phyloP scores from a whole-genome alignment of 1,284 basidiomycete genomes.

The Malassezia equina region DNA sequence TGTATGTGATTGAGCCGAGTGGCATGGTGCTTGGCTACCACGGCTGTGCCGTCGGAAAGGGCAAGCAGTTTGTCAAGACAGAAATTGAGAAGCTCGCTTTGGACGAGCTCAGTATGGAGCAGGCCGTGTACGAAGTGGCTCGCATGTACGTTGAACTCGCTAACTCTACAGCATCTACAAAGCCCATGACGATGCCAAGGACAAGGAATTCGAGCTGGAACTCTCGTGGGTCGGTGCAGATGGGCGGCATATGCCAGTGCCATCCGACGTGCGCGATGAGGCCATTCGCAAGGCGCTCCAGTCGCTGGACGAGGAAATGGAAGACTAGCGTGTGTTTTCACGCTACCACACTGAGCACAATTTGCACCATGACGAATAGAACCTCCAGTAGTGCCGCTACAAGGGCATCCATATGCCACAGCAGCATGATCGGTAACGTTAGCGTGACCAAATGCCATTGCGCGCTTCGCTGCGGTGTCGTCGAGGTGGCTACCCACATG shows the following conservation, averaged over 20 bases:
- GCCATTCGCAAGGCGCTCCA: slow-evolving; percentile 83
- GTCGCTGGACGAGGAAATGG: slow-evolving; percentile 72
- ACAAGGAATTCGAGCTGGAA: slow-evolving; percentile 96
- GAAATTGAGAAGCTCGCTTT: slow-evolving; percentile 93
- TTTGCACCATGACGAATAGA: not conserved
- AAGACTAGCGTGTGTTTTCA: slow-evolving; percentile 51
- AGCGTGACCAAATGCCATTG: not conserved
- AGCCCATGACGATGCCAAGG: slow-evolving; percentile 92
- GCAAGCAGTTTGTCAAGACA: slow-evolving; percentile 90
- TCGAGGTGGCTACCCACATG: not conserved
- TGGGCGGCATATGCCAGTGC: slow-evolving; percentile 73
- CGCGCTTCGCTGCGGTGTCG: not conserved
- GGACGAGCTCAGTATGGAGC: slow-evolving; percentile 57
- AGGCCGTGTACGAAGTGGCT: slow-evolving; percentile 43
- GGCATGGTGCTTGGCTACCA: slow-evolving; percentile 68
- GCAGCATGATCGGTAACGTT: not conserved
- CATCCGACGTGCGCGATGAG: slow-evolving; percentile 65
- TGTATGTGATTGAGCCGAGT: slow-evolving; percentile 89
- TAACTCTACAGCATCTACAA: slow-evolving; percentile 68
- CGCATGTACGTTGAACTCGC: slow-evolving; percentile 31
- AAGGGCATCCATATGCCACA: not conserved
- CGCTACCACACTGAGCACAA: slow-evolving; percentile 1
- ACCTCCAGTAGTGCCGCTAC: slow-evolving; percentile 3
- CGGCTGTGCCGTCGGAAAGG: slow-evolving; percentile 74
- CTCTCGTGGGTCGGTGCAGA: slow-evolving; percentile 91